Conservation (phyloP, 176 grass and related monocot species). For the Hyparrhenia diplandra region DNA sequence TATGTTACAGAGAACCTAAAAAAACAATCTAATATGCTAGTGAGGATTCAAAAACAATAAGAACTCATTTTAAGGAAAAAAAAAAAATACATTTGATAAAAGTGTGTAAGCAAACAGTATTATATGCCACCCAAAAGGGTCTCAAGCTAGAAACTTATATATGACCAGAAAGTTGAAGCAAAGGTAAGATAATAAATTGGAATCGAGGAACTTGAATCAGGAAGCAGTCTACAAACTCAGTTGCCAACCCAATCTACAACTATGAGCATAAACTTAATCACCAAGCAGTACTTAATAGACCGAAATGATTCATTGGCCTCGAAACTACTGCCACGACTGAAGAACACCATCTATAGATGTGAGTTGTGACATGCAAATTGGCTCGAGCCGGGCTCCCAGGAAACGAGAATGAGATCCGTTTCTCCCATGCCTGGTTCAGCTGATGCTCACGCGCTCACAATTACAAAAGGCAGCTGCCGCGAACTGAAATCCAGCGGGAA, state of each 20-base stretch:
- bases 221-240: background rate
- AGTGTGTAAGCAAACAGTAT: background rate
- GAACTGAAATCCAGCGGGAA: too few species aligned
- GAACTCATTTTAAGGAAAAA: background rate
- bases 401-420: too few species aligned
- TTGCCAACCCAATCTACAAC: background rate
- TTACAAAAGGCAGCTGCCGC: too few species aligned
- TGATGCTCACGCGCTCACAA: too few species aligned
- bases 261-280: background rate
- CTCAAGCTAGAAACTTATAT: background rate
- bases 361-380: too few species aligned
- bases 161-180: background rate
- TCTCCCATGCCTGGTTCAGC: too few species aligned
- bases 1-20: background rate
- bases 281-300: background rate
- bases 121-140: background rate
- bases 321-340: background rate
- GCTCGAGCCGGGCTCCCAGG: too few species aligned
- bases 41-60: background rate
- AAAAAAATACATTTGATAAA: background rate
- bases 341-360: background rate
- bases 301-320: background rate
- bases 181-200: background rate
- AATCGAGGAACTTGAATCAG: background rate
- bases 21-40: background rate